Conservation (phyloP, 2,329 filamentous ascomycete species). For the Ceratocystis eucalypticola region DNA sequence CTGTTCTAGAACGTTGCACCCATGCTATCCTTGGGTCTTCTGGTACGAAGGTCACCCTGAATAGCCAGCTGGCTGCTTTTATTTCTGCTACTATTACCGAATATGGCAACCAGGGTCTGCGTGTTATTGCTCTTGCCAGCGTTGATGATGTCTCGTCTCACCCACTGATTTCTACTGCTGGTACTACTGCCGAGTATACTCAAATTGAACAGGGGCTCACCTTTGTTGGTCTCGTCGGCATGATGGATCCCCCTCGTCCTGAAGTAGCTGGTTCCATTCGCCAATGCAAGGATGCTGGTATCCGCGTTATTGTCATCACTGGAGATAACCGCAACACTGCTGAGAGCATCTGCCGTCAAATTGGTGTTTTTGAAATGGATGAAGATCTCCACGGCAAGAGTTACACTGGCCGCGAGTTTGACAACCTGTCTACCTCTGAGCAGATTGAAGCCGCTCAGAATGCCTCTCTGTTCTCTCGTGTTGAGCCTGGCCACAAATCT, state of each 20-base stretch:
- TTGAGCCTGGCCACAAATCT: slow-evolving; percentile 94
- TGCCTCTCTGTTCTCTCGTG: slow-evolving; percentile 87
- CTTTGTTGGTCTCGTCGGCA: slow-evolving; percentile 80
- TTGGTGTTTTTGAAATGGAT: slow-evolving; percentile 72
- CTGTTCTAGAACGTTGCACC: slow-evolving; percentile 83
- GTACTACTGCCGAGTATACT: slow-evolving; percentile 70
- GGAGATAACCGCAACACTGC: slow-evolving; percentile 97
- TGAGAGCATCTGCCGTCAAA: slow-evolving; percentile 93
- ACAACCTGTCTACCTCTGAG: slow-evolving; percentile 63
- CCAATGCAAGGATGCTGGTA: slow-evolving; percentile 84
- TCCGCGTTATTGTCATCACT: slow-evolving; percentile 94
- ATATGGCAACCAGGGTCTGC: slow-evolving; percentile 83
- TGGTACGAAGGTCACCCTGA: slow-evolving; percentile 63
- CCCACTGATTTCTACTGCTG: slow-evolving; percentile 58
- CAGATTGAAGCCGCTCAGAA: slow-evolving; percentile 72
- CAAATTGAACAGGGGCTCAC: slow-evolving; percentile 90
- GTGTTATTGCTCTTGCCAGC: slow-evolving; percentile 84
- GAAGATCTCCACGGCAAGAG: slow-evolving; percentile 86
- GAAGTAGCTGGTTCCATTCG: slow-evolving; percentile 77
- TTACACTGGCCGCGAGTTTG: slow-evolving; percentile 89
- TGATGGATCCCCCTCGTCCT: slow-evolving; percentile 90
- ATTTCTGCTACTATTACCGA: slow-evolving; percentile 69
- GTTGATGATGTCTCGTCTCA: slow-evolving; percentile 61
- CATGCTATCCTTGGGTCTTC: slow-evolving; percentile 63
- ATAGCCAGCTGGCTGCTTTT: slow-evolving; percentile 52